Base-by-base conservation (phyloP, 2,329 filamentous ascomycete species). In the Alternaria hordeiaustralica region DNA sequence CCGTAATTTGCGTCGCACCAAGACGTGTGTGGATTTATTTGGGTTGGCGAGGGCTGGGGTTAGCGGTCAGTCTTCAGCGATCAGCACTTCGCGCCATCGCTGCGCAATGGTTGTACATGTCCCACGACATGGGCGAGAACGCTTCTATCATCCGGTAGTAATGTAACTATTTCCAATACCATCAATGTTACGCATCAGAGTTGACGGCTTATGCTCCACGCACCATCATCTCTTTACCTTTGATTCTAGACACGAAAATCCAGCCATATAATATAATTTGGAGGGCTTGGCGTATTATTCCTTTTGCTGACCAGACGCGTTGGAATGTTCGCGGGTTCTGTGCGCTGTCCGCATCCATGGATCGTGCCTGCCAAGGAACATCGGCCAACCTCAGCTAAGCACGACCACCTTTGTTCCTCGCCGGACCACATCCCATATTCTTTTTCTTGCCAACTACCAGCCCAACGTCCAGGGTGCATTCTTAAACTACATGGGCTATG, bases 401-500 rank as follows among this genome's bases (percentile, higher is more conserved):
- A 57, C 26, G 28, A 26, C 64, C 64, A 67, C 58, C 66, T 68
- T 62, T 64, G 55, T 62, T 55, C 60, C 25, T 56, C 46, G 55
- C 36, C 58, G 33, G 30, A 41, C 43, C 60, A 50, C 56, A 28
- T 44, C 25, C 59, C 56, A 25, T 53, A 45, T 59, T 41, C 45
- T 58, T 58, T 47, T 59, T 60, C 33, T 47, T 26, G 25, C 18
- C 59, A 33, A 45, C 25, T 12, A 46, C 36, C 36, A 50, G 20
- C 55, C 30, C 18, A 49, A 44, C 33, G 9, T 46, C 33, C 25
- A 12, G 53, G 46, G 58, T n/a, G 18, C 49, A 44, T 57, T 57
- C 4, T 55, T 49, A 30, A 58, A 60, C 33, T 68, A 63, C 68
- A 75, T 75, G 72, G 72, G 61, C 54, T 41, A 63, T 80, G 78